Evolutionary conservation across 371 early-diverging fungal genomes (phyloP), one percentile per base, ranked within the genome.

Genomic region (Mortierella polycephala): DNA sequence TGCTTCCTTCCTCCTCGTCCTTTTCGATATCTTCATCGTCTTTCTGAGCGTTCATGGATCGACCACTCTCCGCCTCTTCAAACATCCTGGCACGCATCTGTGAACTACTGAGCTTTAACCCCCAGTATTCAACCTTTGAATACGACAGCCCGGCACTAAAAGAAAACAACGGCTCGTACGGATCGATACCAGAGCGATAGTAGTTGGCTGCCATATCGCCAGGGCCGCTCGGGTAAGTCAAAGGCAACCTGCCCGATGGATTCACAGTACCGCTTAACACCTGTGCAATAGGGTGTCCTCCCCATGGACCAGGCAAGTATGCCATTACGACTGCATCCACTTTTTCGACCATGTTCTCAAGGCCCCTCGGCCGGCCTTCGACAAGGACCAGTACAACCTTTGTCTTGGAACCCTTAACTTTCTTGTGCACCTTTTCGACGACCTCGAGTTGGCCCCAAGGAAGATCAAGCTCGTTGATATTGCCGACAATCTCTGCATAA

Each of bases 101-200:
- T 3, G 8, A 9, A 21, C 51, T 53, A 13, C 62, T 85, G 65
- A 82, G 73, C 23, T 67, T 75, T 47, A 87, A 46, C 10, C 80
- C 73, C 9, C 81, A 69, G 72, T 91, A 91, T 7, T 67, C 60
- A 52, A 92, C 82, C 0, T 74, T 66, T 1, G 88, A 84, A 58
- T 91, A 91, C 2, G 90, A 87, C 9, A 92, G 59, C 18, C 92
- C 92, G 41, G 83, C 84, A 5, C 91, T 87, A 67, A 92, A 92
- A 12, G 85, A 74, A 65, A 83, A 92, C 47, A 86, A 81, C 16
- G 89, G 89, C 21, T 83, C 81, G 57, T 68, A 69, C 0, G 68
- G 65, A 60, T 75, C 79, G 7, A 71, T 47, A 0, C 75, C 79
- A 1, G 68, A 20, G 0, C 80, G 66, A 46, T 71, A 82, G 39